Conservation (phyloP, 1,284 basidiomycete species). For the Leccinum subrobustum region DNA sequence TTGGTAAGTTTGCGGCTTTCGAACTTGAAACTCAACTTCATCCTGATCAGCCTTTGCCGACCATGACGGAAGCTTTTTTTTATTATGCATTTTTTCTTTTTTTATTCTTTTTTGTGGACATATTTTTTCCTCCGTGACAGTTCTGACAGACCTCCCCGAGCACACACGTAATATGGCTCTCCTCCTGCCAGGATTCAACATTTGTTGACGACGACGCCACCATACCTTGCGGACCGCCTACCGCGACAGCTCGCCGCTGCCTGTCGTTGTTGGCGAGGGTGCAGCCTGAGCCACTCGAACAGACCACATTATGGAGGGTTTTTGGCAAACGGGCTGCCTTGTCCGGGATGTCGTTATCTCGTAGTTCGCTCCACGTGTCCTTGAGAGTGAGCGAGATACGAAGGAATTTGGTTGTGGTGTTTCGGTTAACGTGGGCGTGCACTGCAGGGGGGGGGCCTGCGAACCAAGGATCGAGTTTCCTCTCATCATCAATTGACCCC, state of each 20-base stretch:
- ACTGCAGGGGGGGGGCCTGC: slow-evolving; percentile 9
- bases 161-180: slow-evolving; percentile 27
- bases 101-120: slow-evolving; percentile 5
- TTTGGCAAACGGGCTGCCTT: slow-evolving; percentile 6
- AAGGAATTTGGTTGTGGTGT: slow-evolving; percentile 9
- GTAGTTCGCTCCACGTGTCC: slow-evolving; percentile 12
- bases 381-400: slow-evolving; percentile 10
- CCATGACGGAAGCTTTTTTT: slow-evolving; percentile 26
- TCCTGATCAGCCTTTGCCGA: slow-evolving; percentile 34
- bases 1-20: slow-evolving; percentile 32
- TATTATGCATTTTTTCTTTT: not conserved
- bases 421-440: slow-evolving; percentile 22
- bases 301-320: not conserved
- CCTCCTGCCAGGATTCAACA: slow-evolving; percentile 1
- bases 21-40: slow-evolving; percentile 35
- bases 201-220: slow-evolving; percentile 8
- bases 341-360: slow-evolving; percentile 18
- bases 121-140: slow-evolving; percentile 25
- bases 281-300: not conserved
- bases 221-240: not conserved
- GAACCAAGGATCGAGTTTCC: slow-evolving; percentile 9
- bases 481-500: slow-evolving; percentile 25
- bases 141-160: slow-evolving; percentile 19
- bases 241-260: not conserved
- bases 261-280: not conserved